Evolutionary conservation across 148 eudicot genomes (phyloP), one percentile per base, ranked within the genome.

Genomic region (Euryodendron excelsum): DNA sequence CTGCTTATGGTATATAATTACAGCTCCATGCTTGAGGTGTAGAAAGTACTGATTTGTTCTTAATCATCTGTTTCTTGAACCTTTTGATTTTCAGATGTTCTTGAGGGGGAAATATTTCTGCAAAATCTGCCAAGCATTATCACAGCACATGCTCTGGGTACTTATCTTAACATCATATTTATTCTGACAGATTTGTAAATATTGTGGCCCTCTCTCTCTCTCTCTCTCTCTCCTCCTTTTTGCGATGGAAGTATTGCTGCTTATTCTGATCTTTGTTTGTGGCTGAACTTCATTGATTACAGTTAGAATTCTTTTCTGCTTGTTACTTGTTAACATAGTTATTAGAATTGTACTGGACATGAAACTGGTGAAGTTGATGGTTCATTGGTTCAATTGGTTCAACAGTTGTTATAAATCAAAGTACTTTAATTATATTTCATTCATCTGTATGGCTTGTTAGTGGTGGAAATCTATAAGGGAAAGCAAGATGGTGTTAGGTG

Each of bases 111-210:
- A 78, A 91, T 96, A 76, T 96, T 93, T 85, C 96, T 96, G 64
- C 99, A 96, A 84, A 96, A 96, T 82, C 88, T 96, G 39, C 99
- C 99, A 1, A 96, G 99, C 88, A 93, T 96, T 66, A 79, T 96
- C 45, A 82, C 91, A 65, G 99, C 94, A 25, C 98, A 91, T 87
- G 93, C 84, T 69, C 85, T 96, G 73, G 91, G 91, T 88, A 82
- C 47, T 74, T 41, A 36, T 34, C 61, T 69, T 27, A 53, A 17
- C 55, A 1, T 50, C 37, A 30, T 74, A 27, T 18, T 47, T 31
- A 39, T 74, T 39, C 67, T 72, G 33, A 27, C 1, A 44, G 27
- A 27, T 60, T 14, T 20, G 33, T 31, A 55, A 17, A 55, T 55
- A 7, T 27, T 5, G 9, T 23, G 3, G 7, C 7, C 0, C 18